These are phyloP conservation scores for Aspergillus awamori DNA, from an alignment of 2,329 filamentous ascomycete species.

Conservation along the genomic window DNA sequence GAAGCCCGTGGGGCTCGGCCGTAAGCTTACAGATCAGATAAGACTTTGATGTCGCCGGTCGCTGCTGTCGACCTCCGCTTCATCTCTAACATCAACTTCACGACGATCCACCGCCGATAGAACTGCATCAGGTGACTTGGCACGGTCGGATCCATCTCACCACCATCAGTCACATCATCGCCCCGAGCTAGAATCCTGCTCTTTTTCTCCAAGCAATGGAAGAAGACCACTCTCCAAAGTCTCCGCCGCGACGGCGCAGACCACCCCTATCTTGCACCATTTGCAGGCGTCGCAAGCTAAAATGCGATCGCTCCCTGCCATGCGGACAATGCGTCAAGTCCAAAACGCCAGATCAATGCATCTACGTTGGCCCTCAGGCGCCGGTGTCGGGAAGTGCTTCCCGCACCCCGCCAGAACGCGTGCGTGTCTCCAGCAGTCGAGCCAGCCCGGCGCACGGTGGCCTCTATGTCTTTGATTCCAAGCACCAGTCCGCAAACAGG, in stretches of 20 bases:
- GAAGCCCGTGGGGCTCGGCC: neutral
- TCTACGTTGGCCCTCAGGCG: slow-evolving; percentile 47
- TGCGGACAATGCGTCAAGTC: slow-evolving; percentile 65
- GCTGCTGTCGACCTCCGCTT: neutral
- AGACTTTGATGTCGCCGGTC: neutral
- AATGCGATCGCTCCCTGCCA: slow-evolving; percentile 73
- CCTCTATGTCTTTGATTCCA: slow-evolving; percentile 40
- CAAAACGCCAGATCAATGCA: slow-evolving; percentile 55
- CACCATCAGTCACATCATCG: neutral
- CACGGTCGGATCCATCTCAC: neutral
- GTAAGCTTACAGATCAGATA: slow-evolving; percentile 1
- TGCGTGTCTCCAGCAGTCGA: slow-evolving; percentile 12
- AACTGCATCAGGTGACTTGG: neutral
- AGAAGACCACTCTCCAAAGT: slow-evolving; percentile 15
- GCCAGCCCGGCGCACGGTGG: slow-evolving; percentile 25
- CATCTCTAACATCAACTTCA: neutral
- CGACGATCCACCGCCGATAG: neutral
- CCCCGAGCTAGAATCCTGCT: no score
- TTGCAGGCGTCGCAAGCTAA: slow-evolving; percentile 74
- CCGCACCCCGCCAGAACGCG: slow-evolving; percentile 11
- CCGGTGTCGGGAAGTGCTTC: slow-evolving; percentile 10
- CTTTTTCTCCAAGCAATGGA: slow-evolving; percentile 8
- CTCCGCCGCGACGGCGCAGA: slow-evolving; percentile 56
- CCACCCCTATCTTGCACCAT: slow-evolving; percentile 70
- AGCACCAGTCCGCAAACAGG: slow-evolving; percentile 27